Evolutionary conservation across 1,139 yeast species (phyloP).

Genomic region (Protomyces lactucae-debilis): DNA sequence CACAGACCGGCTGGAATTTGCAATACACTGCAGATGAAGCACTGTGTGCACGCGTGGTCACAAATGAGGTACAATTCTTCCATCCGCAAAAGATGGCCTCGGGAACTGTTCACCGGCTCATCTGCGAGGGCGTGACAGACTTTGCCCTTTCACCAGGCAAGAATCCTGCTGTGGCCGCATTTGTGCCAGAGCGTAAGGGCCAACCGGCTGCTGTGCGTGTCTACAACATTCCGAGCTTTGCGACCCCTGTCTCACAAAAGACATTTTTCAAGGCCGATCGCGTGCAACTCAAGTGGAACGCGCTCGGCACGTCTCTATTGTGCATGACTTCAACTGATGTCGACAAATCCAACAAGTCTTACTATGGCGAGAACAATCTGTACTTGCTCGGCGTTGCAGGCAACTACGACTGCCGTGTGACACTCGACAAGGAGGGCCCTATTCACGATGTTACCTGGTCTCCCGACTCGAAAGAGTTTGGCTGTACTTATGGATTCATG

Average conservation of each 20-base stretch:
- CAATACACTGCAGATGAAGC: constrained; percentile 79
- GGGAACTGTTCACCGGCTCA: constrained; percentile 51
- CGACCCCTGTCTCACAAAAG: constrained; percentile 77
- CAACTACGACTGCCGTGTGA: constrained; percentile 81
- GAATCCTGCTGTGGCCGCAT: constrained; percentile 87
- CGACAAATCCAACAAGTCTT: constrained; percentile 86
- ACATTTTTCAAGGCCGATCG: constrained; percentile 93
- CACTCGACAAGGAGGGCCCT: constrained; percentile 88
- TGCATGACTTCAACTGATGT: constrained; percentile 95
- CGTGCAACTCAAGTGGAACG: constrained; percentile 89
- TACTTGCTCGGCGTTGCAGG: constrained; percentile 90
- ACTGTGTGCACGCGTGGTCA: constrained; percentile 59
- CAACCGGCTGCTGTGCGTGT: constrained; percentile 86
- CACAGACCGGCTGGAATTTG: constrained; percentile 65
- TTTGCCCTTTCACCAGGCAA: constrained; percentile 79
- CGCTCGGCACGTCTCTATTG: constrained; percentile 85
- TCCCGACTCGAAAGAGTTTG: constrained; percentile 92
- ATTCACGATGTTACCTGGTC: constrained; percentile 98
- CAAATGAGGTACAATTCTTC: constrained; percentile 69
- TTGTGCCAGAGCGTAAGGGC: constrained; percentile 76
- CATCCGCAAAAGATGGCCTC: constrained; percentile 53
- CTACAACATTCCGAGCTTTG: constrained; percentile 65
- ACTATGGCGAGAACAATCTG: constrained; percentile 93
- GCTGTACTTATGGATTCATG: constrained; percentile 94
- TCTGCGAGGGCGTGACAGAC: constrained; percentile 57